Conservation (phyloP, 1,139 yeast genomes). For the Debaryomyces sp. region DNA sequence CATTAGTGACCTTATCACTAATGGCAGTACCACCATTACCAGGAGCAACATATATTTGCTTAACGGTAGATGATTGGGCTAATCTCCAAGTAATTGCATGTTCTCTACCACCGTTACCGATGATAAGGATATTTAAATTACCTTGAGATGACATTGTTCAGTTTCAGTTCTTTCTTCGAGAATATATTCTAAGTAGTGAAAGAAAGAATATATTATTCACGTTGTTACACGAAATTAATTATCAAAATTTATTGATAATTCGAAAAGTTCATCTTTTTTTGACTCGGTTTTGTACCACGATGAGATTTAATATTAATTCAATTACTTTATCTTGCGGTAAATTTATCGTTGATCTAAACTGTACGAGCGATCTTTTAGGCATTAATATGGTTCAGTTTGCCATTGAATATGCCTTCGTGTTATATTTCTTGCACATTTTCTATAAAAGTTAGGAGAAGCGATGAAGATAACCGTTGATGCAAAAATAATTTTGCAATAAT, state of each 20-base stretch:
- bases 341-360: background rate
- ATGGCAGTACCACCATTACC: slow-evolving; percentile 93
- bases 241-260: background rate
- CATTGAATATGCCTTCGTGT: background rate
- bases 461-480: background rate
- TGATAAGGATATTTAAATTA: slow-evolving; percentile 67
- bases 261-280: background rate
- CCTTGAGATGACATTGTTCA: slow-evolving; percentile 4
- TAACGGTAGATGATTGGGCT: slow-evolving; percentile 73
- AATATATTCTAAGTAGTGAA: background rate
- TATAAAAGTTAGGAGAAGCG: background rate
- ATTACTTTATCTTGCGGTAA: background rate
- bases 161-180: background rate
- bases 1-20: slow-evolving; percentile 63
- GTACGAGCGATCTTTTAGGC: background rate
- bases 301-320: slow-evolving; percentile 1
- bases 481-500: background rate
- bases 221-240: background rate
- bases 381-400: background rate
- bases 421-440: background rate
- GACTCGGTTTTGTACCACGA: slow-evolving; percentile 9
- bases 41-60: slow-evolving; percentile 85
- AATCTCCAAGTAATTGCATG: slow-evolving; percentile 96
- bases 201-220: background rate
- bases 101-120: slow-evolving; percentile 99